A percentile compares a stretch with the other conserved stretches of the same genome.
phyloP scores from a whole-genome alignment of 805 yeast species.

The Hanseniaspora hatyaiensis region DNA sequence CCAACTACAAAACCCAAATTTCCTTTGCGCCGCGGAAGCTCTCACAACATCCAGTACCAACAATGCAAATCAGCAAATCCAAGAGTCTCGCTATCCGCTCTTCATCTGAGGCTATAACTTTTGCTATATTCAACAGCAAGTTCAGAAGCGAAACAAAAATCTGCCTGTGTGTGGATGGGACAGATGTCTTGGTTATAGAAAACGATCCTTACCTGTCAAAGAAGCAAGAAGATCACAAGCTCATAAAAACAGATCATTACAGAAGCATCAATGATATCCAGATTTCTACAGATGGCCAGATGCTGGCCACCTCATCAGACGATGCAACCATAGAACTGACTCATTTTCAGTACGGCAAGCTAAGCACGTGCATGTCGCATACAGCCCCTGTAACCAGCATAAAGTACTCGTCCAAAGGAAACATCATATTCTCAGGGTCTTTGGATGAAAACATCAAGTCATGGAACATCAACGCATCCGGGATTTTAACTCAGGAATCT shows the following conservation, averaged over 20 bases:
- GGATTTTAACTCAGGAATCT: constrained; percentile 7
- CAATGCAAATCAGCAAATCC: not conserved
- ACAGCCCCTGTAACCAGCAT: constrained; percentile 74
- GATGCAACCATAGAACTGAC: constrained; percentile 71
- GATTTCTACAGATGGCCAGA: constrained; percentile 64
- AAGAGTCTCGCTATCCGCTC: not conserved
- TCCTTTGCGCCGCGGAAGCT: too few species aligned
- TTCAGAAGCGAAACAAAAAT: not conserved
- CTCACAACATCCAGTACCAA: too few species aligned
- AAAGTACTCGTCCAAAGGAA: constrained; percentile 61
- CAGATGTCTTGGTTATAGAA: constrained; percentile 5
- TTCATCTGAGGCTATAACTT: not conserved
- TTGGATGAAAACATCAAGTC: constrained; percentile 83
- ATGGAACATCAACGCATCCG: constrained; percentile 60
- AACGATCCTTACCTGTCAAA: constrained; percentile 7
- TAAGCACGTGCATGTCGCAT: constrained; percentile 53
- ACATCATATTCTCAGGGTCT: constrained; percentile 66
- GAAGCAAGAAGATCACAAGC: not conserved
- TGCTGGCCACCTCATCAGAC: constrained; percentile 76
- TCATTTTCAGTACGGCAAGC: constrained; percentile 39
- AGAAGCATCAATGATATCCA: constrained; percentile 62
- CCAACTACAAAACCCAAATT: too few species aligned
- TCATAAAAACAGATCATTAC: constrained; percentile 42
- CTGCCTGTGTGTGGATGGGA: constrained; percentile 4
- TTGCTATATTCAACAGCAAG: constrained; percentile 2